Evolutionary conservation across 176 grass and related monocot genomes (phyloP).

Genomic region (Carex kokanica): DNA sequence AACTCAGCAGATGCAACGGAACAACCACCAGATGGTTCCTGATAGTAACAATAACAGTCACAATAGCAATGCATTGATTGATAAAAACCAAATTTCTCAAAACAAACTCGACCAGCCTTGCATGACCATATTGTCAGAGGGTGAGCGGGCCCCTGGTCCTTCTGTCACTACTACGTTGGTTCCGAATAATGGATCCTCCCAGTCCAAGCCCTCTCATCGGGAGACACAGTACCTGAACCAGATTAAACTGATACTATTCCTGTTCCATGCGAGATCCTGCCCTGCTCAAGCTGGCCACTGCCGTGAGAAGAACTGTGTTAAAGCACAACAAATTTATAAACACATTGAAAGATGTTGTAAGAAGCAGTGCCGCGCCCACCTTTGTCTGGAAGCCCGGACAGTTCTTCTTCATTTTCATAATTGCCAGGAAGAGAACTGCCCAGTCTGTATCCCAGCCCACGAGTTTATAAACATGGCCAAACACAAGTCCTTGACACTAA

Average conservation of each 20-base stretch:
- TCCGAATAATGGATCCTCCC: conserved; percentile 26
- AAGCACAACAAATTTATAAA: conserved; percentile 61
- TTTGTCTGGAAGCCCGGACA: conserved; percentile 57
- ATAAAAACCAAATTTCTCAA: conserved; percentile 38
- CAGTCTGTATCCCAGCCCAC: conserved; percentile 64
- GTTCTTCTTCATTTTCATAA: conserved; percentile 59
- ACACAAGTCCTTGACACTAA: conserved; percentile 48
- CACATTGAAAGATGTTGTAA: conserved; percentile 65
- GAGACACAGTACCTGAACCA: conserved; percentile 61
- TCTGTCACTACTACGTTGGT: conserved; percentile 33
- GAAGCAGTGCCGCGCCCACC: conserved; percentile 50
- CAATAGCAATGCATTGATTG: conserved; percentile 47
- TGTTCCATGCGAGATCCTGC: conserved; percentile 81
- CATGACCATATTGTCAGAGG: conserved; percentile 43
- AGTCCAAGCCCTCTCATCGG: conserved; percentile 33
- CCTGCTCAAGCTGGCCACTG: conserved; percentile 60
- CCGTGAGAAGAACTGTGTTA: conserved; percentile 59
- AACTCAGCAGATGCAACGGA: background rate
- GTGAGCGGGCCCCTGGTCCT: conserved; percentile 39
- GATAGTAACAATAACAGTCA: conserved; percentile 35
- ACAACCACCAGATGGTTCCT: background rate
- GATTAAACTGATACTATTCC: conserved; percentile 64
- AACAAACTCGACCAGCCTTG: conserved; percentile 63
- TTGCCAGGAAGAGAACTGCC: conserved; percentile 61
- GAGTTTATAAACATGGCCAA: conserved; percentile 41